Base-by-base conservation (phyloP, 306 rosid genomes). In the Arachis stenosperma region DNA sequence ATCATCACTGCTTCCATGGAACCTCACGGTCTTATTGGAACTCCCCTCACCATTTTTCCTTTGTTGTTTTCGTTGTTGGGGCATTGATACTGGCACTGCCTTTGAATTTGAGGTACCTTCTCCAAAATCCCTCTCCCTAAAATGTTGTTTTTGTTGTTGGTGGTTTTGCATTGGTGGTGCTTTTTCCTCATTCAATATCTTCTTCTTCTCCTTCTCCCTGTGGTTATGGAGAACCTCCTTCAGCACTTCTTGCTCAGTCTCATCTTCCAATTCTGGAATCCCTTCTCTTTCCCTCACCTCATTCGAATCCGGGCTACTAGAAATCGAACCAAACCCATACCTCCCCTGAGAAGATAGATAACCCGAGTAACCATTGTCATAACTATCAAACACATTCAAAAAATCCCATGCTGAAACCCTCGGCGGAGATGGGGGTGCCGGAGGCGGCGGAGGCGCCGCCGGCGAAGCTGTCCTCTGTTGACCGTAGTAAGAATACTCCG, bases 271-370 rank as follows among this genome's bases (percentile, higher is more conserved):
- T 29, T 95, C 98, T 2, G 99, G 99, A 83, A 95, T 95, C 57
- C 99, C 99, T 69, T 95, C 99, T 30, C 96, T 89, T 82, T 88
- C 91, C 79, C 99, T 88, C 83, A 95, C 97, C 70, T 95, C 99
- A 14, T 85, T 88, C 39, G 96, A 91, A 80, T 95, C 99, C 5
- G 96, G 91, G 63, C 99, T 95, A 66, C 96, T 91, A 59, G 84
- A 54, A 5, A 73, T 81, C 33, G 99, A 91, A 33, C 90, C 96
- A 53, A 77, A 50, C 58, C 87, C 86, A 22, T 71, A 84, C 61
- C 75, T 81, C 11, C 75, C 76, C 67, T 33, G 69, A 1, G 81
- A 43, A 1, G 81, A 43, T 39, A 74, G 78, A 74, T 84, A 88
- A 60, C 74, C 78, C 7, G 76, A 81, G 76, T 88, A 89, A 54